Conservation (phyloP, 164 flowering plant species). For the Taxillus chinensis region DNA sequence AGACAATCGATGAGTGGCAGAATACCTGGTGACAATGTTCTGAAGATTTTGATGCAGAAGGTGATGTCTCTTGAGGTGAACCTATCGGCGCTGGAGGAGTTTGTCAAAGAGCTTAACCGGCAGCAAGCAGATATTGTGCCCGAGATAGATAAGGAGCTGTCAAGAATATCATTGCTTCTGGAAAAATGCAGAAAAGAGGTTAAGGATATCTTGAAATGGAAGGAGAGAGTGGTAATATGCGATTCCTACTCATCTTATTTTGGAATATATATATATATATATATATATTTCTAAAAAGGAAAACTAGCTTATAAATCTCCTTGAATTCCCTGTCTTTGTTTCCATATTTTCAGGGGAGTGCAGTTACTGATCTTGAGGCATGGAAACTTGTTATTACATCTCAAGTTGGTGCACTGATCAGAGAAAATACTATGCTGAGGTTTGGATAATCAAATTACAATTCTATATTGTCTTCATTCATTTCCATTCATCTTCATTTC, state of each 20-base stretch:
- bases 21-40: constrained; percentile 58
- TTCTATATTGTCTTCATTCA: background rate
- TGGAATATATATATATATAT: background rate
- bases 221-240: constrained; percentile 37
- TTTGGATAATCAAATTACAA: background rate
- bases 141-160: constrained; percentile 44
- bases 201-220: constrained; percentile 46
- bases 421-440: background rate
- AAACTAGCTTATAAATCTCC: background rate
- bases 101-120: constrained; percentile 47
- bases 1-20: constrained; percentile 34
- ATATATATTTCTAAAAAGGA: background rate
- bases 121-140: constrained; percentile 42
- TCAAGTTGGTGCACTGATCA: background rate
- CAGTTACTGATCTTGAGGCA: background rate
- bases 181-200: constrained; percentile 39
- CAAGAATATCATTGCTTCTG: constrained; percentile 26
- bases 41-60: constrained; percentile 80
- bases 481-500: no score
- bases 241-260: background rate
- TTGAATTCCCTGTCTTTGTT: background rate
- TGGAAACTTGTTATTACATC: background rate
- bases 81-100: constrained; percentile 64
- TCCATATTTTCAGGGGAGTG: background rate
- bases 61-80: constrained; percentile 58